These are phyloP conservation scores for Peterozyma xylosa DNA, from an alignment of 805 yeast genomes.

Conservation along the genomic window DNA sequence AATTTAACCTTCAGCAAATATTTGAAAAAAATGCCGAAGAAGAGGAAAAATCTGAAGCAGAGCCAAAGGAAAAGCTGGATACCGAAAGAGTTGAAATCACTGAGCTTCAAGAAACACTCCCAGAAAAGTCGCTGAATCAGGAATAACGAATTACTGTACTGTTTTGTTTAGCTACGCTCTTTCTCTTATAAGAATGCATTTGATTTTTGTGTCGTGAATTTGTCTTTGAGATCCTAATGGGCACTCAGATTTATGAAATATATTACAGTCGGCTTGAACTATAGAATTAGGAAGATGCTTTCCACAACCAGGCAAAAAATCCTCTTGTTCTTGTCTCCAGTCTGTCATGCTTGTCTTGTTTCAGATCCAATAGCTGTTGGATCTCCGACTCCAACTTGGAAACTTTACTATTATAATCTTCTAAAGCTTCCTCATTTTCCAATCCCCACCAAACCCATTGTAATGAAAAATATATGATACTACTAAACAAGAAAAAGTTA, in stretches of 20 bases:
- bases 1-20: slow-evolving; percentile 78
- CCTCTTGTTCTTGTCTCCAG: neutral
- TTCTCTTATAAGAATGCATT: too few species aligned
- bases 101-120: neutral
- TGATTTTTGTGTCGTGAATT: too few species aligned
- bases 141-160: too few species aligned
- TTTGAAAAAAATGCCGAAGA: slow-evolving; percentile 35
- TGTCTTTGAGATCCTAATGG: too few species aligned
- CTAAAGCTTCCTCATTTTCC: slow-evolving; percentile 21
- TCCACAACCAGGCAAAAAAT: slow-evolving; percentile 7
- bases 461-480: slow-evolving; percentile 21
- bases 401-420: slow-evolving; percentile 15
- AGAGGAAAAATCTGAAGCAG: neutral
- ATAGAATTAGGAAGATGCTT: neutral
- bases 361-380: slow-evolving; percentile 18
- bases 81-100: neutral
- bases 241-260: too few species aligned
- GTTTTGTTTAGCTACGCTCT: too few species aligned
- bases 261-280: too few species aligned
- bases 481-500: slow-evolving; percentile 21
- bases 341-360: neutral
- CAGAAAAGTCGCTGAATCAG: too few species aligned
- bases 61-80: neutral
- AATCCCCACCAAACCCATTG: slow-evolving; percentile 25
- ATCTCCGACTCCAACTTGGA: slow-evolving; percentile 16